Conservation (phyloP, 768 basidiomycete species). For the Lyophyllum decastes region DNA sequence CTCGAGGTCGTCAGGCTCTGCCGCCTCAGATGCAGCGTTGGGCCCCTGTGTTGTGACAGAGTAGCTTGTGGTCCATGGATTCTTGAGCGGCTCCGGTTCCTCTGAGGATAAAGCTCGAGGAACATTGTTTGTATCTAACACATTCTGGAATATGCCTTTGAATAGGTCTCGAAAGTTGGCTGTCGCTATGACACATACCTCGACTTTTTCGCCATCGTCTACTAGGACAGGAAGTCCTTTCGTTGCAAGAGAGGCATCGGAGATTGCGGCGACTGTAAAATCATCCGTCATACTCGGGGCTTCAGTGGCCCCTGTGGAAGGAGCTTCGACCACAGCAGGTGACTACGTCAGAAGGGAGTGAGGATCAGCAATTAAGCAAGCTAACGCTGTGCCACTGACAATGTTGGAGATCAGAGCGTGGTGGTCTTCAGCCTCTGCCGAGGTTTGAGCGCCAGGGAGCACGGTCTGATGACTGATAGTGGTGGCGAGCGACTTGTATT, state of each 20-base stretch:
- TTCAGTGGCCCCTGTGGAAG: background rate
- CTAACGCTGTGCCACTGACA: background rate
- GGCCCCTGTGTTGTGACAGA: constrained; percentile 17
- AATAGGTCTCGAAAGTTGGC: background rate
- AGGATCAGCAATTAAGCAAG: background rate
- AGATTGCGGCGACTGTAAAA: background rate
- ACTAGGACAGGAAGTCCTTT: background rate
- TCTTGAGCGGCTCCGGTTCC: constrained; percentile 5
- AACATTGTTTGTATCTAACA: background rate
- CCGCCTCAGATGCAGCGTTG: constrained; percentile 3
- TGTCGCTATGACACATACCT: background rate
- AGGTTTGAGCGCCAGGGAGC: background rate
- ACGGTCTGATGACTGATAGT: background rate
- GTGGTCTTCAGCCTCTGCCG: background rate
- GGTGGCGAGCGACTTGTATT: background rate
- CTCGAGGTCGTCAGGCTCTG: constrained; percentile 17
- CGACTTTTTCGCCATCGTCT: background rate
- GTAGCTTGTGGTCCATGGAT: constrained; percentile 21
- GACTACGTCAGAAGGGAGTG: background rate
- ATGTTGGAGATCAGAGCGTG: background rate
- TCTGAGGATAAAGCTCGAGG: background rate
- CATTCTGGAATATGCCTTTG: background rate
- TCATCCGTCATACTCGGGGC: background rate
- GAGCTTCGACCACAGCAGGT: background rate
- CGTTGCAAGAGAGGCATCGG: background rate